Evolutionary conservation across 148 eudicot species (phyloP).

Genomic region (Nyssa sinensis): DNA sequence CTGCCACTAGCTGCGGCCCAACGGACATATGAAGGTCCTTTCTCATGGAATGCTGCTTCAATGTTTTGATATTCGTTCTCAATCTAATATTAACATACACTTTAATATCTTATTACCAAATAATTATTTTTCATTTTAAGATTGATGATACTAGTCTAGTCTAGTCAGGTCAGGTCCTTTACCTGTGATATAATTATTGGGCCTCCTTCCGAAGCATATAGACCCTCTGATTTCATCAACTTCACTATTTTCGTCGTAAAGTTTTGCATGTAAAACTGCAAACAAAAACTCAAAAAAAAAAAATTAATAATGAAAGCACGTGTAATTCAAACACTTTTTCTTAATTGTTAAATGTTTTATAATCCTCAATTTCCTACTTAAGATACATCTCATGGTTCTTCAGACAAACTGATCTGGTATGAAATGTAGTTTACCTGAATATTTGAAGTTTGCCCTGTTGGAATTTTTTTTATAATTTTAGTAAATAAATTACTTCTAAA

Average conservation of each 20-base stretch:
- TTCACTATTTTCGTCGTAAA: conserved; percentile 46
- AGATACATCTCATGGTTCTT: too few species aligned
- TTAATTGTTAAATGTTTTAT: too few species aligned
- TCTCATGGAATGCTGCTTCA: conserved; percentile 34
- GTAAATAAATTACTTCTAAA: too few species aligned
- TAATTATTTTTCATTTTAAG: not conserved
- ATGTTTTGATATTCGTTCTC: conserved; percentile 60
- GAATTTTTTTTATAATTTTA: too few species aligned
- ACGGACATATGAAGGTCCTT: conserved; percentile 41
- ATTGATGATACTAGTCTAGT: not conserved
- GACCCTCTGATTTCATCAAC: conserved; percentile 45
- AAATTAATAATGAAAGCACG: not conserved
- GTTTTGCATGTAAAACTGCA: conserved; percentile 49
- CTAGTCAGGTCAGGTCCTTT: not conserved
- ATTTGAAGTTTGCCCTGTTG: too few species aligned
- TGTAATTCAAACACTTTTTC: too few species aligned
- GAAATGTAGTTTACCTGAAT: too few species aligned
- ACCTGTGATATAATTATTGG: conserved; percentile 64
- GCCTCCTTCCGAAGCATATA: conserved; percentile 66
- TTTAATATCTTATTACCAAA: not conserved
- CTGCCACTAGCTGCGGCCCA: conserved; percentile 63
- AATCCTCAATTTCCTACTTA: too few species aligned
- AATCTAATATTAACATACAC: conserved; percentile 25
- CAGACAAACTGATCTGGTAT: too few species aligned
- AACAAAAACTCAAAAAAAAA: not conserved